Conservation (phyloP, 1,139 yeast genomes). For the Candida pseudocylindracea region DNA sequence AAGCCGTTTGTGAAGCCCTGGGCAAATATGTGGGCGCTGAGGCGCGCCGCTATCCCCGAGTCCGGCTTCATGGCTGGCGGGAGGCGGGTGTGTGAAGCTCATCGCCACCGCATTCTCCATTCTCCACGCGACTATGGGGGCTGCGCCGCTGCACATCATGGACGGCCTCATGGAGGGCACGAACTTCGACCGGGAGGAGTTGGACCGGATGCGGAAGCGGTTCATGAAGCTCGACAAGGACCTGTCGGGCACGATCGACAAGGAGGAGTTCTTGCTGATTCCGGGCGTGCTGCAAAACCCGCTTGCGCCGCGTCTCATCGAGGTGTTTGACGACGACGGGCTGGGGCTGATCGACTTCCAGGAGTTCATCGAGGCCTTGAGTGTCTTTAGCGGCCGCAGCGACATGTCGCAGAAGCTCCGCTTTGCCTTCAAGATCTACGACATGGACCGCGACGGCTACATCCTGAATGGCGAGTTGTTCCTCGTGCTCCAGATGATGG, state of each 20-base stretch:
- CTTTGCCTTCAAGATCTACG: slow-evolving; percentile 88
- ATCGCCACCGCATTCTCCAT: no score
- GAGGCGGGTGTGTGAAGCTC: no score
- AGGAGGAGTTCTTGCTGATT: slow-evolving; percentile 71
- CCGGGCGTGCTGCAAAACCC: slow-evolving; percentile 91
- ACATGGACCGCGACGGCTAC: slow-evolving; percentile 86
- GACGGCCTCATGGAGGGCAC: slow-evolving; percentile 57
- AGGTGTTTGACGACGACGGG: slow-evolving; percentile 83
- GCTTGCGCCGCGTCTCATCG: slow-evolving; percentile 72
- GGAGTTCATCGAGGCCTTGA: slow-evolving; percentile 78
- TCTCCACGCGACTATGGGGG: slow-evolving; percentile 25
- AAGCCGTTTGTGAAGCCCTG: no score
- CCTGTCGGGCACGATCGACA: slow-evolving; percentile 80
- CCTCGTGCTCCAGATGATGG: slow-evolving; percentile 91
- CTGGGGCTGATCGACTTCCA: slow-evolving; percentile 91
- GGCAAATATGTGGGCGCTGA: no score
- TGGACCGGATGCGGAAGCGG: slow-evolving; percentile 73
- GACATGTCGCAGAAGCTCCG: slow-evolving; percentile 61
- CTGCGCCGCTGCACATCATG: slow-evolving; percentile 39
- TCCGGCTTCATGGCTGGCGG: no score
- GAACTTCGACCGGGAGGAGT: slow-evolving; percentile 75
- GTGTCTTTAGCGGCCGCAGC: slow-evolving; percentile 83
- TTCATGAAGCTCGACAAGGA: slow-evolving; percentile 93
- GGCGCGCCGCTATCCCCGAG: no score
- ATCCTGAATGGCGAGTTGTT: slow-evolving; percentile 91